Evolutionary conservation across 2,329 filamentous ascomycete species (phyloP).

Genomic region (Laburnicola sp.): DNA sequence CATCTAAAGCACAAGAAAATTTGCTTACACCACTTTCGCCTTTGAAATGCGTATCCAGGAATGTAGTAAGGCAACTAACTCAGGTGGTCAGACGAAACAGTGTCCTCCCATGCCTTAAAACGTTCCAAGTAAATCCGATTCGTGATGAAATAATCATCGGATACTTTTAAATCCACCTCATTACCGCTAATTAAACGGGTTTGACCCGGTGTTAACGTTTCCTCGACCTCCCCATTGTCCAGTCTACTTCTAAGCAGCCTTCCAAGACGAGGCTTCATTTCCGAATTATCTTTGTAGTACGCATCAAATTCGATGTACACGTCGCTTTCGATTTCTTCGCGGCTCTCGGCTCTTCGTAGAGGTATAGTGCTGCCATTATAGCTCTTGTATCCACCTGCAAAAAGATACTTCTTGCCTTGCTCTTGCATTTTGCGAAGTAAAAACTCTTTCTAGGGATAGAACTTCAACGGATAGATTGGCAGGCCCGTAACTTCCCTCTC

Average conservation of each 20-base stretch:
- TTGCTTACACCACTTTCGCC: slow-evolving; percentile 11
- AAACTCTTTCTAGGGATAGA: slow-evolving; percentile 1
- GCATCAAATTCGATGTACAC: slow-evolving; percentile 14
- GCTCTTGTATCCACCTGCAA: slow-evolving; percentile 6
- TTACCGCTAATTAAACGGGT: not conserved
- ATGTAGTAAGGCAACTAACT: slow-evolving; percentile 1
- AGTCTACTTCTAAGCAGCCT: slow-evolving; percentile 2
- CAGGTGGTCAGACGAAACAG: not conserved
- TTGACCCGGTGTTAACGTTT: too few relatives aligned
- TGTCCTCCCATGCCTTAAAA: not conserved
- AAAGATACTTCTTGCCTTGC: slow-evolving; percentile 6
- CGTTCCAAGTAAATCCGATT: slow-evolving; percentile 1
- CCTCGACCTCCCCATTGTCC: not conserved
- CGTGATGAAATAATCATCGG: not conserved
- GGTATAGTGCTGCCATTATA: slow-evolving; percentile 8
- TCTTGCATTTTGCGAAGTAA: not conserved
- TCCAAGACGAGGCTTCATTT: not conserved
- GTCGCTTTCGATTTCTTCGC: slow-evolving; percentile 14
- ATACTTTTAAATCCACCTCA: slow-evolving; percentile 5
- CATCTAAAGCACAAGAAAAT: not conserved
- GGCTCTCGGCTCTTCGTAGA: not conserved
- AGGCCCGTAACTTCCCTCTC: slow-evolving; percentile 9
- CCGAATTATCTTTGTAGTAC: slow-evolving; percentile 5
- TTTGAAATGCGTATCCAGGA: slow-evolving; percentile 14
- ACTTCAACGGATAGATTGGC: slow-evolving; percentile 6